These are phyloP conservation scores for Corylus americana DNA, from an alignment of 306 rosid genomes.

Conservation along the genomic window DNA sequence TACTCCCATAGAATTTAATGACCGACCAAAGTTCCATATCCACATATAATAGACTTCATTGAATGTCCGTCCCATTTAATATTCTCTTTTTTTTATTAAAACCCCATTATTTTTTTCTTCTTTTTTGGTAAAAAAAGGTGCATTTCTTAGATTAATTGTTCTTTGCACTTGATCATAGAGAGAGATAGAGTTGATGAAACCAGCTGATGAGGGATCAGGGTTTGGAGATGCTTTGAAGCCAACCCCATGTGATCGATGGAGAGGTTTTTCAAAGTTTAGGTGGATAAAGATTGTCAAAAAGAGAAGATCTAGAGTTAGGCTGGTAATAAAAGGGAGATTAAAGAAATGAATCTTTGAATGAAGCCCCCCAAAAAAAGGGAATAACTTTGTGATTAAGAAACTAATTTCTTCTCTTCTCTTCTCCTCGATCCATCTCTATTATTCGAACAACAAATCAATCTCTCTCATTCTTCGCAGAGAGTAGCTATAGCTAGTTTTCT, in stretches of 20 bases:
- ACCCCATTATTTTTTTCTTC: neutral
- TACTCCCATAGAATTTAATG: neutral
- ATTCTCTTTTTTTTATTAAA: neutral
- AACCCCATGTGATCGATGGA: conserved; percentile 31
- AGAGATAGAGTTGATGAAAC: too few relatives aligned
- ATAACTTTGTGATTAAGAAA: conserved; percentile 20
- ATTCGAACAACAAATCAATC: neutral
- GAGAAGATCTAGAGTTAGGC: conserved; percentile 44
- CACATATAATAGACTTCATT: neutral
- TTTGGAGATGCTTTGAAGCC: conserved; percentile 34
- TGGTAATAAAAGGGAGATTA: conserved; percentile 9
- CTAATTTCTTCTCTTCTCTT: neutral
- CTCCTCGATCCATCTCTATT: neutral
- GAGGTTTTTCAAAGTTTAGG: conserved; percentile 17
- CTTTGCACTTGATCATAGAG: neutral
- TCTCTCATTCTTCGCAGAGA: neutral
- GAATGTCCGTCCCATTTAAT: neutral
- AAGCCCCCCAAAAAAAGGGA: conserved; percentile 31
- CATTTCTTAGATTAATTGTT: conserved; percentile 9
- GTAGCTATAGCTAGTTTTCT: neutral
- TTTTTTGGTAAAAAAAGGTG: neutral
- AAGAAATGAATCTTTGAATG: conserved; percentile 36
- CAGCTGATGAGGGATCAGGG: conserved; percentile 1
- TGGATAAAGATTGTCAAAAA: conserved; percentile 40
- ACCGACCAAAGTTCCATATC: neutral